Percentiles rank a stretch among this genome's conserved stretches.
phyloP scores from a whole-genome alignment of 192 early-diverging fungal genomes.

The Gonapodya sp. region DNA sequence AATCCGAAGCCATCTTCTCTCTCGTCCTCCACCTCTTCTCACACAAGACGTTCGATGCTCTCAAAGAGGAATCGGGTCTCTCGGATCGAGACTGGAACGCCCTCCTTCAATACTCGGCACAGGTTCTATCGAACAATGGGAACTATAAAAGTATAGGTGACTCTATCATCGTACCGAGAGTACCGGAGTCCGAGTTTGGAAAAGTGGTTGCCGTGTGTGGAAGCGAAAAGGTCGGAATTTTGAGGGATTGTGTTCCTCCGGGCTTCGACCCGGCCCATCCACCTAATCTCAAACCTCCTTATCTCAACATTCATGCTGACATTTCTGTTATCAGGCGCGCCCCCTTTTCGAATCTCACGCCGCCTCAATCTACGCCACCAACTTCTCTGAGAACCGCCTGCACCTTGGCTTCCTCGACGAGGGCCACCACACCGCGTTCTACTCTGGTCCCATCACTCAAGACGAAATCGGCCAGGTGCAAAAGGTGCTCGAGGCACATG shows the following conservation, averaged over 20 bases:
- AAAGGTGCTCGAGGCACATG: constrained; percentile 22
- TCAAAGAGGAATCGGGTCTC: constrained; percentile 20
- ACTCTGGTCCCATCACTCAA: constrained; percentile 34
- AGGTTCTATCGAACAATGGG: constrained; percentile 37
- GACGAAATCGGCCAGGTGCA: constrained; percentile 32
- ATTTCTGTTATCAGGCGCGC: constrained; percentile 16
- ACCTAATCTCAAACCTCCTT: background rate
- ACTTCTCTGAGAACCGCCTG: constrained; percentile 25
- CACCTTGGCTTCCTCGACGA: constrained; percentile 48
- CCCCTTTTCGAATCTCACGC: constrained; percentile 19
- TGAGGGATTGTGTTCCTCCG: no score
- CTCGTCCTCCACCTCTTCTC: constrained; percentile 33
- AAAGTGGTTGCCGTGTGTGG: constrained; percentile 30
- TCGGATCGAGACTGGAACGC: constrained; percentile 33
- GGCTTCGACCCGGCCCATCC: no score
- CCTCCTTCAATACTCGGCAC: constrained; percentile 40
- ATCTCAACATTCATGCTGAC: no score
- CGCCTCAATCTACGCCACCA: constrained; percentile 27
- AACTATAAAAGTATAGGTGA: constrained; percentile 56
- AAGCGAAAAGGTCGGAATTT: no score
- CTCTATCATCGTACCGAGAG: constrained; percentile 47
- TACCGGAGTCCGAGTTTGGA: constrained; percentile 28
- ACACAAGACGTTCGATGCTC: constrained; percentile 17
- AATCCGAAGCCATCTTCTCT: constrained; percentile 18
- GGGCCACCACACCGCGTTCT: constrained; percentile 48